phyloP scores from a whole-genome alignment of 1,284 basidiomycete species.

The Boletus albobrunnescens region DNA sequence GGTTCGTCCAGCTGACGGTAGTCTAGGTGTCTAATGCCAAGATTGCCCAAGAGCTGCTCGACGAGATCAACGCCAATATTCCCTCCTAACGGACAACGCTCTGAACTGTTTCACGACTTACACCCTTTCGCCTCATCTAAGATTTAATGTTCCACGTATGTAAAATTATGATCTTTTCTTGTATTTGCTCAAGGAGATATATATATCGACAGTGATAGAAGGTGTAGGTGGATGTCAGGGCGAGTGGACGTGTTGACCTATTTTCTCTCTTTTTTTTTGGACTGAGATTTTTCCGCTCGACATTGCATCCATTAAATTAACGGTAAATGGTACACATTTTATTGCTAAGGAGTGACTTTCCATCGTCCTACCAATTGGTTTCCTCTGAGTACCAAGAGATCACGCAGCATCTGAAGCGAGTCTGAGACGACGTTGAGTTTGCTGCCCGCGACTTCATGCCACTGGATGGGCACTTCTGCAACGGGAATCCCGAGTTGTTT shows the following conservation, averaged over 20 bases:
- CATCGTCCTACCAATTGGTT: conserved; percentile 79
- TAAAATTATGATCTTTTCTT: conserved; percentile 31
- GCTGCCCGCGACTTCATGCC: conserved; percentile 90
- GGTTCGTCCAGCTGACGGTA: not conserved
- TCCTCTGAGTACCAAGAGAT: conserved; percentile 77
- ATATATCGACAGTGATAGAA: conserved; percentile 25
- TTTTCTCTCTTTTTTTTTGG: conserved; percentile 14
- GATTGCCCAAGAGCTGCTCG: conserved; percentile 54
- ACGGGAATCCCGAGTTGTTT: conserved; percentile 73
- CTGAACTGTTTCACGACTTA: conserved; percentile 16
- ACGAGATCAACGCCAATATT: conserved; percentile 54
- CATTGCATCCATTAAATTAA: conserved; percentile 25
- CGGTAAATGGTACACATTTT: conserved; percentile 27
- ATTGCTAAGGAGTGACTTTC: conserved; percentile 35
- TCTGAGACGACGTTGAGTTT: conserved; percentile 85
- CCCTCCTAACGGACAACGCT: conserved; percentile 35
- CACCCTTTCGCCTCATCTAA: conserved; percentile 29
- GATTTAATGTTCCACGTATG: conserved; percentile 35
- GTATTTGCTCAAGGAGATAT: conserved; percentile 28
- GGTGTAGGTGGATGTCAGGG: conserved; percentile 12
- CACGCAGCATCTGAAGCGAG: conserved; percentile 83
- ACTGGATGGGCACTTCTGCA: conserved; percentile 81
- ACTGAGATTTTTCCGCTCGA: conserved; percentile 7
- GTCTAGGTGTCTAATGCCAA: conserved; percentile 56
- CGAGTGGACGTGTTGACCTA: conserved; percentile 8